phyloP scores from a whole-genome alignment of 192 early-diverging fungal species.

The Coemansia sp. region DNA sequence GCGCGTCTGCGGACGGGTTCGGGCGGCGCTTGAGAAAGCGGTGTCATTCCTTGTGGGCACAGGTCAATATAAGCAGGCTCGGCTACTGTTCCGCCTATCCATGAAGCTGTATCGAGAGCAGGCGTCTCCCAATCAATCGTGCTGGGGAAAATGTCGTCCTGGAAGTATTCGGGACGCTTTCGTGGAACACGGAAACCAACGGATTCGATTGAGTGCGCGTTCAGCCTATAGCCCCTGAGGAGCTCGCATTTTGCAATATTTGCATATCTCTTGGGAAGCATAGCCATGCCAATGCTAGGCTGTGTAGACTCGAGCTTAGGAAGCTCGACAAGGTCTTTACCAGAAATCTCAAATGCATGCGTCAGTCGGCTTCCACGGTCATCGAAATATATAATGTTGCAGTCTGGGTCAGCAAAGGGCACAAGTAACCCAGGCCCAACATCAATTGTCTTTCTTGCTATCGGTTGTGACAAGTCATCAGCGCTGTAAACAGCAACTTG shows the following conservation, averaged over 20 bases:
- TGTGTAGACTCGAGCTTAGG: constrained; percentile 62
- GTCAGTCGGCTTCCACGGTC: constrained; percentile 80
- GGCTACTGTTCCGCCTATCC: constrained; percentile 51
- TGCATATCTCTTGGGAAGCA: constrained; percentile 67
- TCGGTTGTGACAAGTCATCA: constrained; percentile 41
- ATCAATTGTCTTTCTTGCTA: constrained; percentile 61
- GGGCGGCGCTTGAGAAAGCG: constrained; percentile 52
- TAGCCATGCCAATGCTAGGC: constrained; percentile 68
- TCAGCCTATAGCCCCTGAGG: constrained; percentile 67
- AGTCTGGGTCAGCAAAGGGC: constrained; percentile 70
- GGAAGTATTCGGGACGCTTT: constrained; percentile 82
- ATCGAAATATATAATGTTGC: constrained; percentile 64
- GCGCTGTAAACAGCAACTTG: constrained; percentile 62
- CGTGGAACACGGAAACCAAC: constrained; percentile 78
- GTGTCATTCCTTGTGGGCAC: constrained; percentile 54
- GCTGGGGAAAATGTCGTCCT: constrained; percentile 81
- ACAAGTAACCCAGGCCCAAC: constrained; percentile 74
- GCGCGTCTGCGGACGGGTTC: constrained; percentile 15
- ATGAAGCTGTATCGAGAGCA: constrained; percentile 54
- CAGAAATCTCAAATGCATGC: constrained; percentile 68
- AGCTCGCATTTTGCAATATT: constrained; percentile 73
- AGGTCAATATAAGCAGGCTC: constrained; percentile 23
- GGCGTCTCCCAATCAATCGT: constrained; percentile 62
- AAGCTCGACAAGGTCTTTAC: constrained; percentile 49
- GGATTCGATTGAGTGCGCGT: constrained; percentile 64